A percentile compares a stretch with the other conserved stretches of the same genome.
These are phyloP conservation scores for Pyrenula aspistea DNA, from an alignment of 495 filamentous ascomycete genomes.

Conservation along the genomic window DNA sequence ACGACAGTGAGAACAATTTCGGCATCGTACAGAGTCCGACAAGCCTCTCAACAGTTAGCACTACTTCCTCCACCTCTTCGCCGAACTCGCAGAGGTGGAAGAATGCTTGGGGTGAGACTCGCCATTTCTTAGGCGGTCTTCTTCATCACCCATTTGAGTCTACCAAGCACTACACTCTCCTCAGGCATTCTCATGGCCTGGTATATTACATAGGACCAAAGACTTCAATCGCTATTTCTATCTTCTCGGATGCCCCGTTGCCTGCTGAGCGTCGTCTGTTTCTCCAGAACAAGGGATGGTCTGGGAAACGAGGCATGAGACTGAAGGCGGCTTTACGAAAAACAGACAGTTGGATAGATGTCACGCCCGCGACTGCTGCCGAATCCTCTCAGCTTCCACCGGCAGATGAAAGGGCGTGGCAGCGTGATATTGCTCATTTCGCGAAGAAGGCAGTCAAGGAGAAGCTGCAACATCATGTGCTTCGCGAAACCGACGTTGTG, in stretches of 20 bases:
- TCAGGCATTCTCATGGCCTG: constrained; percentile 50
- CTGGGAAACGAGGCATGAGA: constrained; percentile 56
- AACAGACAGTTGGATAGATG: constrained; percentile 48
- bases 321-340: constrained; percentile 45
- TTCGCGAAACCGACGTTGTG: constrained; percentile 49
- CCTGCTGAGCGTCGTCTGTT: constrained; percentile 48
- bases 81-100: constrained; percentile 5
- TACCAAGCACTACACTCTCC: constrained; percentile 53
- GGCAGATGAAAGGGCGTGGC: constrained; percentile 49
- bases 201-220: constrained; percentile 51
- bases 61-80: neutral
- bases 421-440: constrained; percentile 51
- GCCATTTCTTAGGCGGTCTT: constrained; percentile 51
- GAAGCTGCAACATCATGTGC: constrained; percentile 29
- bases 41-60: neutral
- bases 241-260: constrained; percentile 46
- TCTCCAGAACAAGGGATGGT: constrained; percentile 55
- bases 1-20: neutral
- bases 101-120: constrained; percentile 40
- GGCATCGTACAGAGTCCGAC: neutral
- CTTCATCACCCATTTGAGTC: constrained; percentile 50
- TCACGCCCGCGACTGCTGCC: constrained; percentile 43
- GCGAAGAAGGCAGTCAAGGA: constrained; percentile 32
- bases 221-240: constrained; percentile 48
- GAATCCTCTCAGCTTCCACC: constrained; percentile 29